Base-by-base conservation (phyloP, 768 basidiomycete genomes). In the Suillus bovinus region DNA sequence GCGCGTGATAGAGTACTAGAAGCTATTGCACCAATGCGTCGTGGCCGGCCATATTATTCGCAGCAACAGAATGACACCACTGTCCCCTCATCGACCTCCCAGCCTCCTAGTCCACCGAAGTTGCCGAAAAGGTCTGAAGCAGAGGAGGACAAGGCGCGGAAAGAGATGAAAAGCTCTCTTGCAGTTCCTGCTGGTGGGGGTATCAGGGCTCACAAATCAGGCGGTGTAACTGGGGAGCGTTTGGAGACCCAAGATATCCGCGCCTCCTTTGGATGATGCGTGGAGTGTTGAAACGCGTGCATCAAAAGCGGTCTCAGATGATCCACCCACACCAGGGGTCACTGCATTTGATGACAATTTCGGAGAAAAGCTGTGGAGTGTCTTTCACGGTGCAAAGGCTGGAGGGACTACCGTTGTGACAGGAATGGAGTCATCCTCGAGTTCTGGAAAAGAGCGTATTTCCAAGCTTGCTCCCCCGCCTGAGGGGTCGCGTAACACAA, bases 1-100 rank as follows among this genome's bases (percentile, higher is more conserved):
- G 88, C 88, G 10, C 84, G 89, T 44, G 90, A 93, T 61, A 89
- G 86, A 68, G 89, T 90, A 5, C 78, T 91, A 22, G 91, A 91
- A 67, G 90, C 90, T 14, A 89, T 92, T 61, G 87, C 87, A 36
- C 90, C 91, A 0, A 87, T 90, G 86, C 84, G 90, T 42, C 79
- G 89, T 38, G 91, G 90, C 20, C 81, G 90, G 27, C 89, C 89
- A 3, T 71, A 75, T 66, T 63, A 64, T 55, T 70, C 76, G 39
- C 73, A 75, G 62, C 76, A 77, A 27, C 70, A 80, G 10, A 72
- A 69, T 5, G 55, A 56, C 36, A 39, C 27, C 27, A 44, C 77
- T 5, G 76, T 71, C 63, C 76, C 77, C 4, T 72, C 78, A 58
- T 78, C 78, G 36, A 22, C 39, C 31, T 68, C 74, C 38, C 74